phyloP scores from a whole-genome alignment of 176 grass and related monocot genomes.

The Pontederia paniculata region DNA sequence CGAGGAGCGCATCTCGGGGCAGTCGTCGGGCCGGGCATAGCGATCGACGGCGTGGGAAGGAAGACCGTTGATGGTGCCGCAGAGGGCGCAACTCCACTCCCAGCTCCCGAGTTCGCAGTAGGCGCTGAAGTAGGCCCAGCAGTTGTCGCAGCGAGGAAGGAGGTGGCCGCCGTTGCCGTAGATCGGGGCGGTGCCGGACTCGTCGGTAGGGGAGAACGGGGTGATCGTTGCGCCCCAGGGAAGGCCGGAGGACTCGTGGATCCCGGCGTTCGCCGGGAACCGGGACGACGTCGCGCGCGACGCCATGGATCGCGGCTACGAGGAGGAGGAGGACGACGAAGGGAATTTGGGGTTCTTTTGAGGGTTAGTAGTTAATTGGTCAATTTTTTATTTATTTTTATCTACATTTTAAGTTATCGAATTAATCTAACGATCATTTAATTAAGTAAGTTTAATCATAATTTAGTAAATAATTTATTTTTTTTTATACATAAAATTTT shows the following conservation, averaged over 20 bases:
- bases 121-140: conserved; percentile 69
- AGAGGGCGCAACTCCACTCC: conserved; percentile 78
- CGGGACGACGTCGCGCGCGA: conserved; percentile 57
- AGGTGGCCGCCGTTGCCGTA: conserved; percentile 34
- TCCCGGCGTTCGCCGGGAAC: conserved; percentile 43
- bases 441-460: too few relatives aligned
- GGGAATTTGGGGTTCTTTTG: too few relatives aligned
- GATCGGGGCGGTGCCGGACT: conserved; percentile 38
- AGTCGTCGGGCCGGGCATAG: conserved; percentile 34
- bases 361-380: too few relatives aligned
- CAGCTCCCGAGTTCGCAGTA: conserved; percentile 78
- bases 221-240: conserved; percentile 76
- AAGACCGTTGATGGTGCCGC: conserved; percentile 65
- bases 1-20: conserved; percentile 59
- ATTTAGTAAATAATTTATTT: too few relatives aligned
- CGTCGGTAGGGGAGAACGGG: conserved; percentile 61
- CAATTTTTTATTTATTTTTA: too few relatives aligned
- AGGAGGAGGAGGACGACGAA: too few relatives aligned
- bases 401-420: too few relatives aligned
- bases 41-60: conserved; percentile 38
- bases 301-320: conserved; percentile 33
- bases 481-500: too few relatives aligned
- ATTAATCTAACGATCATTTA: too few relatives aligned
- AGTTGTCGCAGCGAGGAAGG: conserved; percentile 78
- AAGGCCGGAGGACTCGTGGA: conserved; percentile 43